Evolutionary conservation across 805 yeast genomes (phyloP), one percentile per base, ranked within the genome.

Genomic region (Helenozyma baotianmanensis): DNA sequence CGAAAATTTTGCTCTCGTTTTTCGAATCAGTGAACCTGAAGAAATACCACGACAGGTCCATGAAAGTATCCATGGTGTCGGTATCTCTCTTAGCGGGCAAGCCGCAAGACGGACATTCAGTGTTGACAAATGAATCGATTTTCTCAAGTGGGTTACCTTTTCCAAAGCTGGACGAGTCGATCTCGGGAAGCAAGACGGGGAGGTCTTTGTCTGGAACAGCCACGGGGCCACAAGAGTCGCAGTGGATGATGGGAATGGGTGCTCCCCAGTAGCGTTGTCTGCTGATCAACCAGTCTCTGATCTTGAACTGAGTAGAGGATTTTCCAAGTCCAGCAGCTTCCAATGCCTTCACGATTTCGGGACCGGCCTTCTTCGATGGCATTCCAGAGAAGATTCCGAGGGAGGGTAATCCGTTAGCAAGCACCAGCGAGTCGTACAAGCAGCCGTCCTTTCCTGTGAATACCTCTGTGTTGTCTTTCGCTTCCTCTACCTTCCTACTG

Each of bases 231-330:
- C 98, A 92, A 2, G 57, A 43, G 6, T 70, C 72, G 62, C 98
- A 92, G 51, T 92, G 92, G 17, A 92, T 70, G 13, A 92, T 87
- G 4, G 98, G 98, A 34, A 92, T 92, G 2, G 98, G 98, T 0
- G 97, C 92, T 16, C 98, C 98, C 98, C 98, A 92, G 58, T 83
- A 90, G 39, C 98, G 65, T 58, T 92, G 98, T 52, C 98, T 75
- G 50, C 94, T 82, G 29, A 92, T 82, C 17, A 92, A 70, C 98
- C 98, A 92, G 53, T 92, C 98, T 45, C 97, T 72, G 18, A 92
- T 62, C 43, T 80, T 74, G 49, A 70, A 81, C 42, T 79, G 79
- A 0, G 71, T 68, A 4, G 73, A 64, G 3, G 45, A 37, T 1
- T 58, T 43, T 0, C 90, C 96, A 2, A 56, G 24, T 0, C 59